Evolutionary conservation across 495 filamentous ascomycete species (phyloP), one percentile per base, ranked within the genome.

Genomic region (Terfezia claveryi): DNA sequence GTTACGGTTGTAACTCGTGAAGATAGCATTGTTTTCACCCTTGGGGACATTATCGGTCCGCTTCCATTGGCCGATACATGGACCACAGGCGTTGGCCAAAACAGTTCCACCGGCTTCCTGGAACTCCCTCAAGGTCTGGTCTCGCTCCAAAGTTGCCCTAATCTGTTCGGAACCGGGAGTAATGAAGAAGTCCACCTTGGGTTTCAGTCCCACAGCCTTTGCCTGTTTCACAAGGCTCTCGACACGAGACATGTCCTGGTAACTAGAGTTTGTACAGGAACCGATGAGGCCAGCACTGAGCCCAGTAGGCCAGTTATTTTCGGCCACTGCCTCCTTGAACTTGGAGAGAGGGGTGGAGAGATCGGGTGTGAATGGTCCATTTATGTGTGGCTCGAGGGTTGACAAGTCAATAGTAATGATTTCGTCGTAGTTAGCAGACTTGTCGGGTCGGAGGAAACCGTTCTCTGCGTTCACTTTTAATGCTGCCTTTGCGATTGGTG

Each of bases 1-100:
- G 71, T 98, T 98, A 57, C 91, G 83, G 76, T 98, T 98, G 71
- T 95, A 98, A 8, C 86, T 94, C 36, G 86, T 89, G 67, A 98
- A 78, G 62, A 98, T 95, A 51, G 91, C 91, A 63, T 98, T 96
- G n/a, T 73, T 69, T 37, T 87, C 83, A 56, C 86, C 87, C 71
- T 89, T 91, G 56, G 74, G 67, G 12, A 86, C 73, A 11, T 76
- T 80, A 57, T 94, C 91, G 14, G 84, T 88, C 46, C 91, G 82
- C 62, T 85, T 89, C 91, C 91, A 98, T 67, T 94, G 87, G 10
- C 91, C 91, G 58, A 94, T 94, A 59, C 61, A 94, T 55, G 87
- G 86, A 2, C 91, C 91, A 62, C 91, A 98, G 8, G 91, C 91
- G 69, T 96, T 98, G 37, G 91, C 91, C 36, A 98, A 76, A 20